Evolutionary conservation across 345 rosid species (phyloP).

Genomic region (Passiflora organensis): DNA sequence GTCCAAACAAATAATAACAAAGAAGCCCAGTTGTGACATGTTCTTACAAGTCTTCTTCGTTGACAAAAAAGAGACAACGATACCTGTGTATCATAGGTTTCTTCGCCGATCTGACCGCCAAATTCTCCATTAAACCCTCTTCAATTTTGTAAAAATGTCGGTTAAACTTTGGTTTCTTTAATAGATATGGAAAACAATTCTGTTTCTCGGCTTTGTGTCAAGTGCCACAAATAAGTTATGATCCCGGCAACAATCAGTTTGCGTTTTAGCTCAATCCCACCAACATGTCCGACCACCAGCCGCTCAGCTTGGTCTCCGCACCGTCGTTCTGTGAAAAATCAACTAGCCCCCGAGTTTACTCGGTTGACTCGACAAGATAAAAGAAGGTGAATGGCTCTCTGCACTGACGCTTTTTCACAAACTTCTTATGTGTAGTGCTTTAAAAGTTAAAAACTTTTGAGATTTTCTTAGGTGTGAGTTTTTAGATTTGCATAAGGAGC

Average conservation of each 20-base stretch:
- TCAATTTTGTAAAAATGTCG: too few species aligned
- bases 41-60: too few species aligned
- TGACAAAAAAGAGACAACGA: too few species aligned
- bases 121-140: too few species aligned
- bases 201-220: too few species aligned
- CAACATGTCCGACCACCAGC: slow-evolving; percentile 3
- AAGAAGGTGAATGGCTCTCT: slow-evolving; percentile 22
- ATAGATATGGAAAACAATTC: too few species aligned
- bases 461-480: slow-evolving; percentile 45
- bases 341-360: background rate
- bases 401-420: slow-evolving; percentile 2
- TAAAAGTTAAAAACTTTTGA: too few species aligned
- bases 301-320: background rate
- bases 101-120: too few species aligned
- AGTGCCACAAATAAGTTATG: slow-evolving; percentile 10
- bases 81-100: too few species aligned
- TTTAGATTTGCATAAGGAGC: slow-evolving; percentile 54
- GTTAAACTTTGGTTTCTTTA: too few species aligned
- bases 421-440: background rate
- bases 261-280: slow-evolving; percentile 16
- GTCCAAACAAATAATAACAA: too few species aligned
- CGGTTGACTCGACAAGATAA: slow-evolving; percentile 7
- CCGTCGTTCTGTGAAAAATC: background rate
- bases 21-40: too few species aligned
- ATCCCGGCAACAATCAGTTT: slow-evolving; percentile 13